phyloP scores from a whole-genome alignment of 352 stramenopile species.

The Globisporangium okanoganense region DNA sequence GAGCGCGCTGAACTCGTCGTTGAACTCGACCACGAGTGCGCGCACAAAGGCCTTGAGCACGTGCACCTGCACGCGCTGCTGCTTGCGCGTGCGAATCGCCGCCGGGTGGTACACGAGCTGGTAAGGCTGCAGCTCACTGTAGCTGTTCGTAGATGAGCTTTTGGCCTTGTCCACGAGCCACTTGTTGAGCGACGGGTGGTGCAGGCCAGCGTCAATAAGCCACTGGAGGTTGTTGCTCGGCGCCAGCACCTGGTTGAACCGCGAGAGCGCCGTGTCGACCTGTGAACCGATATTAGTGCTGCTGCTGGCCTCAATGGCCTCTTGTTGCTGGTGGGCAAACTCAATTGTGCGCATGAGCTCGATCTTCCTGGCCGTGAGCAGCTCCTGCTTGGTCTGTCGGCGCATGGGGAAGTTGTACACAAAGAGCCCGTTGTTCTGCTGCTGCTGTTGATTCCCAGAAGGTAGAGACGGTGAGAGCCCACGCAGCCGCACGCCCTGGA shows the following conservation, averaged over 20 bases:
- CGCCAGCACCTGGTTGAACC: conserved; percentile 51
- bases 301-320: conserved; percentile 20
- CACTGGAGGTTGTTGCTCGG: conserved; percentile 41
- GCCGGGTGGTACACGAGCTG: conserved; percentile 87
- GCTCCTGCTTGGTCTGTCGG: conserved; percentile 41
- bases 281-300: too few relatives aligned
- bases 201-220: conserved; percentile 44
- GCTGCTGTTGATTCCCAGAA: not conserved
- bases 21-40: conserved; percentile 72
- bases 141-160: conserved; percentile 5
- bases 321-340: conserved; percentile 55
- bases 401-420: conserved; percentile 86
- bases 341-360: conserved; percentile 63
- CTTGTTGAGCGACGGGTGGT: conserved; percentile 39
- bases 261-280: conserved; percentile 19
- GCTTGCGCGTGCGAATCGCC: conserved; percentile 69
- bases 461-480: conserved; percentile 33
- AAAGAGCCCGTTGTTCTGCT: conserved; percentile 20
- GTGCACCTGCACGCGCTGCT: conserved; percentile 86
- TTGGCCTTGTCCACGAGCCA: conserved; percentile 27
- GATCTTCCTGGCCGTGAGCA: conserved; percentile 45
- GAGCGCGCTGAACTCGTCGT: conserved; percentile 80
- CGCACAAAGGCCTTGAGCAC: conserved; percentile 75
- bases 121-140: conserved; percentile 44
- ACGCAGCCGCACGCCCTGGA: conserved; percentile 57